Evolutionary conservation across 2,329 filamentous ascomycete genomes (phyloP).

Genomic region (Cladobotryum protrusum): DNA sequence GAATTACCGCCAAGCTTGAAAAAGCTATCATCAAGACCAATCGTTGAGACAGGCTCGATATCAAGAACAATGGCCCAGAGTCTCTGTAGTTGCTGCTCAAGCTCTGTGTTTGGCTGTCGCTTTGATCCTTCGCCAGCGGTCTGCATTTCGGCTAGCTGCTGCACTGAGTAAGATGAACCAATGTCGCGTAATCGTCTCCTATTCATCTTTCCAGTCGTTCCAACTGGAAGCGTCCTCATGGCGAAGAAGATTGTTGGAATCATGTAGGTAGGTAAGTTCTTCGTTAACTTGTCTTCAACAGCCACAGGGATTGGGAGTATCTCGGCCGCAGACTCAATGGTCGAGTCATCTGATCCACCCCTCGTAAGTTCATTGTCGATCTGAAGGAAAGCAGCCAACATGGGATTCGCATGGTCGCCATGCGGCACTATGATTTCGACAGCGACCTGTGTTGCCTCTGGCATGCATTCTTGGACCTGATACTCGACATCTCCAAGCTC

Average conservation of each 20-base stretch:
- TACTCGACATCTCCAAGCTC: slow-evolving; percentile 29
- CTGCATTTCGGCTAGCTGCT: not conserved
- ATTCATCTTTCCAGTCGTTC: slow-evolving; percentile 1
- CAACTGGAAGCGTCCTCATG: slow-evolving; percentile 29
- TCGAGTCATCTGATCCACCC: not conserved
- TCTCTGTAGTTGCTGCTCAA: slow-evolving; percentile 20
- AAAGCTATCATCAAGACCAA: slow-evolving; percentile 40
- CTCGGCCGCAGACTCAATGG: slow-evolving; percentile 1
- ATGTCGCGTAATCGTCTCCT: slow-evolving; percentile 3
- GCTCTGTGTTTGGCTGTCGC: slow-evolving; percentile 1
- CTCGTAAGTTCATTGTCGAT: not conserved
- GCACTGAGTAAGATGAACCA: not conserved
- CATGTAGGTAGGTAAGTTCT: slow-evolving; percentile 29
- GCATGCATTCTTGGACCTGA: not conserved
- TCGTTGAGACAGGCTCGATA: slow-evolving; percentile 22
- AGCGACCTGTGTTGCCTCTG: not conserved
- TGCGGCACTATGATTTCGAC: not conserved
- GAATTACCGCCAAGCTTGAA: slow-evolving; percentile 45
- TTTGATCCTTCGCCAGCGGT: not conserved
- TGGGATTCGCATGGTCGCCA: not conserved
- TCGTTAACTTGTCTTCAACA: not conserved
- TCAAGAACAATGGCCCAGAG: slow-evolving; percentile 32
- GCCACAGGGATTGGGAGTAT: not conserved
- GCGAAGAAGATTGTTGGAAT: slow-evolving; percentile 34
- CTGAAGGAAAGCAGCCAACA: not conserved